Evolutionary conservation across 2,329 filamentous ascomycete species (phyloP), one percentile per base, ranked within the genome.

Genomic region (Colletotrichum higginsianum): DNA sequence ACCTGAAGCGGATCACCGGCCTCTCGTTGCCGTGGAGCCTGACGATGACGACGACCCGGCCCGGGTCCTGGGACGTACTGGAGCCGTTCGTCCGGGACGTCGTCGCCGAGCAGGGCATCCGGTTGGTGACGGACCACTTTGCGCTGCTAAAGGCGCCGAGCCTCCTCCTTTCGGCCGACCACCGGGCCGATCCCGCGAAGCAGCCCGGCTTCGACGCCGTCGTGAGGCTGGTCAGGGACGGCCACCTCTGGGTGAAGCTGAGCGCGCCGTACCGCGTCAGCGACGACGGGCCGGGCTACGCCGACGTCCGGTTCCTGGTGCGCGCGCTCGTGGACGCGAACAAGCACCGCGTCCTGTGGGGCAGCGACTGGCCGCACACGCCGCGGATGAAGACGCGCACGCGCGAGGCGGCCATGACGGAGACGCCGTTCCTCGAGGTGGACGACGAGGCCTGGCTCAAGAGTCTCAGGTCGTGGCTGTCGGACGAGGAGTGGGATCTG

Each of bases 301-400:
- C 75, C 7, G 81, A 83, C 46, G 60, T 82, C 40, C 73, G 76
- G 47, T 75, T 76, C 6, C 55, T 82, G 21, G 80, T 81, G 0
- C 62, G 76, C 12, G 78, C 77, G 0, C 74, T 81, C 46, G 74
- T 82, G 1, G 74, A 80, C 56, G 78, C 78, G 4, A 82, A 82
- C 57, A 78, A 79, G 12, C 63, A 73, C 23, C 77, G 75, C 5
- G 67, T 83, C 12, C 44, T 83, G 1, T 83, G 80, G 80, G 81
- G 81, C 2, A 83, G 81, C 71, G 81, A 83, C 55, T 83, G 80
- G 80, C 80, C 81, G 2, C 81, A 82, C 68, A 82, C 80, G 1
- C 80, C 81, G 0, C 75, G 78, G 18, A 82, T 82, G 81, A 82
- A 79, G 61, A 77, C 81, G 1, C 78, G 81, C 0, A 78, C 68